Base-by-base conservation (phyloP, 2,329 filamentous ascomycete species). In the Alternaria angustiovoidea region DNA sequence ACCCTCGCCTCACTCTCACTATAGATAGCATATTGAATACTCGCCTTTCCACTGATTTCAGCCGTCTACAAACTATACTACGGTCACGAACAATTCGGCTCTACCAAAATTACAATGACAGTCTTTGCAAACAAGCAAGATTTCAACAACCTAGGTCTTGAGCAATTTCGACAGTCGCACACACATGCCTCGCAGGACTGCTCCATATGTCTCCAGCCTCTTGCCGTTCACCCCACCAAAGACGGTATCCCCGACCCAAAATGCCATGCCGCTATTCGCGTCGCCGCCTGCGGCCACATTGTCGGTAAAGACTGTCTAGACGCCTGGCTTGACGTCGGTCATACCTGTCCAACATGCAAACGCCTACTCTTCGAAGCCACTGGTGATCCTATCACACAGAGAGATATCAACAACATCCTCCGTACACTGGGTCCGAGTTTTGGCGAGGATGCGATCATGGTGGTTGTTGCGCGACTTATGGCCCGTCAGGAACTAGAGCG, bases 281-380 rank as follows among this genome's bases (percentile, higher is more conserved):
- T 72, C 54, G 46, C 20, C 18, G 30, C 53, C 12, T 72, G 69
- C 41, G 54, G 61, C 30, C 69, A 72, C 49, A 26, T 69, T 18
- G 30, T 71, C 16, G 68, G 70, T 30, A 11, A 54, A 32, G 59
- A 65, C 7, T 72, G 68, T 58, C 59, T 71, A 5, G 9, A 26
- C 16, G 58, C 59, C 3, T 72, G 68, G 68, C 62, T 72, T 12
- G 58, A 65, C 2, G 51, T 59, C 4, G 57, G 70, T 16, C 60
- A 67, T 51, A 57, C 62, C 3, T 72, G 68, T n/a, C 67, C 67
- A 9, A 62, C 46, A 18, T 72, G 70, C 59, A 61, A 54, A 5
- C 62, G 61, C 49, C 49, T 63, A 7, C 59, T 72, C 7, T 71
- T 67, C 41, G 54, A 69, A 12, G 22, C 48, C 5, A 42, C 32